Evolutionary conservation across 2,329 filamentous ascomycete genomes (phyloP).

Genomic region (Fusarium solani-melongenae): DNA sequence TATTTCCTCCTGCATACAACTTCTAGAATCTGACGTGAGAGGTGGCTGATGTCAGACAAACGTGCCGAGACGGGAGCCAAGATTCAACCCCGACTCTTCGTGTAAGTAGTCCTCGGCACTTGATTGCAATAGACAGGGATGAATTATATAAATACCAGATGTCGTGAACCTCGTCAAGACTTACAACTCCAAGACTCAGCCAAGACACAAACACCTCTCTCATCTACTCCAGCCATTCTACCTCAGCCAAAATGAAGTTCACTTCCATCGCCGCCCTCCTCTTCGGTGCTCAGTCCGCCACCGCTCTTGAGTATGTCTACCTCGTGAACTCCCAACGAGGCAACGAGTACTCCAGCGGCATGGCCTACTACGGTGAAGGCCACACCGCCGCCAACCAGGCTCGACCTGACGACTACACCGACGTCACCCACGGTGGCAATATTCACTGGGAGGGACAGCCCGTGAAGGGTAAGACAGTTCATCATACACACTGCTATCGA

Average conservation of each 20-base stretch:
- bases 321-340: background rate
- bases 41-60: background rate
- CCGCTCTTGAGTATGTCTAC: background rate
- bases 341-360: background rate
- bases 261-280: background rate
- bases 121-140: background rate
- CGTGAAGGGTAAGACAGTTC: background rate
- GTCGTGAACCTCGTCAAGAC: background rate
- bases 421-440: background rate
- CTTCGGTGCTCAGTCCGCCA: background rate
- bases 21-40: constrained; percentile 1
- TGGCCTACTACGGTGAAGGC: constrained; percentile 2
- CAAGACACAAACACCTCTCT: background rate
- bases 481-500: background rate
- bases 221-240: background rate
- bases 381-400: background rate
- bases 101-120: background rate
- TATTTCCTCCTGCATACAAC: background rate
- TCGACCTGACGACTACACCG: background rate
- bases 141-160: background rate
- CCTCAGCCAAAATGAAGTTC: background rate
- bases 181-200: background rate
- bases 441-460: background rate
- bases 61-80: background rate
- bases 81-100: background rate